phyloP scores from a whole-genome alignment of 2,329 filamentous ascomycete genomes.

The Bipolaris oryzae region DNA sequence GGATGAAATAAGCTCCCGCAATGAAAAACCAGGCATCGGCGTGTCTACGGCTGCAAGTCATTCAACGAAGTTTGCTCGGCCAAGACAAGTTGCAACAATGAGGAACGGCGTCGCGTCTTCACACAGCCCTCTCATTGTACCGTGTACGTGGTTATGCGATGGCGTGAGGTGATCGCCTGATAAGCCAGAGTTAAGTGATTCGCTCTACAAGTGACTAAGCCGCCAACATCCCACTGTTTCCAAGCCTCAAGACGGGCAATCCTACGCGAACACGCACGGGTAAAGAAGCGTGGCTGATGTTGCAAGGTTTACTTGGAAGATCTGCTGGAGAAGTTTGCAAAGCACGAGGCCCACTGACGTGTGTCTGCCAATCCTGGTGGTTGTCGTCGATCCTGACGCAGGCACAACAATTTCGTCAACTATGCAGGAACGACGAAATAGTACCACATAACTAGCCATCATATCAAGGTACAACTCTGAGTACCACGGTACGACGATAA shows the following conservation, averaged over 20 bases:
- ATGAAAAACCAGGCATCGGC: conserved; percentile 21
- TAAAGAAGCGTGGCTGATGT: conserved; percentile 12
- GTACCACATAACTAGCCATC: neutral
- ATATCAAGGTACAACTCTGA: neutral
- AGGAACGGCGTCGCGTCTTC: conserved; percentile 10
- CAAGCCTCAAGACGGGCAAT: conserved; percentile 11
- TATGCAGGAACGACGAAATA: neutral
- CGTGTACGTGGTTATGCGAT: conserved; percentile 31
- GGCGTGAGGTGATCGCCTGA: conserved; percentile 43
- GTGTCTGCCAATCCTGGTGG: neutral
- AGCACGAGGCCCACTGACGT: conserved; percentile 3
- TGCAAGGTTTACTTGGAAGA: conserved; percentile 11
- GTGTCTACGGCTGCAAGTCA: conserved; percentile 20
- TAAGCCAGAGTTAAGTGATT: conserved; percentile 42
- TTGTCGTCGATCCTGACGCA: conserved; percentile 11
- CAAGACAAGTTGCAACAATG: conserved; percentile 28
- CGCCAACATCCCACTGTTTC: conserved; percentile 29
- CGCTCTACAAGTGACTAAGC: conserved; percentile 34
- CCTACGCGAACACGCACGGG: conserved; percentile 18
- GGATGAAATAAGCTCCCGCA: conserved; percentile 31
- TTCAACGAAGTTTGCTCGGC: conserved; percentile 24
- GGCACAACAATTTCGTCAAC: conserved; percentile 1
- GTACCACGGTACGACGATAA: neutral
- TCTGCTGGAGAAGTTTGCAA: conserved; percentile 29
- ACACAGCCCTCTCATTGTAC: conserved; percentile 17